Conservation (phyloP, 441 rosid genomes). For the Croton laevigatus region DNA sequence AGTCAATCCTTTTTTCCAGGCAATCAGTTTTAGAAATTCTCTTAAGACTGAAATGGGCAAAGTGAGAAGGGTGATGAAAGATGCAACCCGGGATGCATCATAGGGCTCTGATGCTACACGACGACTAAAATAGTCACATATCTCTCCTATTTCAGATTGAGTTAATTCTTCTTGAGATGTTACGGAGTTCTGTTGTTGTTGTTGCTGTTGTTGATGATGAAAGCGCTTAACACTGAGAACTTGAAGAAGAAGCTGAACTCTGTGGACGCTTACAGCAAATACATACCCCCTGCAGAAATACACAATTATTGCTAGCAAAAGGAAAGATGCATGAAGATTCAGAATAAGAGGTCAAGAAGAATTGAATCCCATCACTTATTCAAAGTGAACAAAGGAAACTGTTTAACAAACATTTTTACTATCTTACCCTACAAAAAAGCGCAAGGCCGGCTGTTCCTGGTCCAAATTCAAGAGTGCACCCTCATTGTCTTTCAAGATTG, state of each 20-base stretch:
- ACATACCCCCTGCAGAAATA: constrained; percentile 80
- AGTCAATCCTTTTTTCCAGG: constrained; percentile 92
- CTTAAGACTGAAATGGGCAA: constrained; percentile 87
- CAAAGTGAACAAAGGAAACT: not conserved
- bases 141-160: constrained; percentile 84
- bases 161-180: constrained; percentile 80
- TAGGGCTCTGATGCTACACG: constrained; percentile 99
- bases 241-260: constrained; percentile 99
- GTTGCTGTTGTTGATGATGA: constrained; percentile 87
- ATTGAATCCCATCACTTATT: not conserved
- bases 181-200: constrained; percentile 58
- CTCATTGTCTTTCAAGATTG: constrained; percentile 95
- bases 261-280: constrained; percentile 92
- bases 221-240: constrained; percentile 94
- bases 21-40: constrained; percentile 91
- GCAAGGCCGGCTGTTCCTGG: constrained; percentile 97
- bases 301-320: constrained; percentile 13
- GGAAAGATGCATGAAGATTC: not conserved
- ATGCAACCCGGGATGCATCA: constrained; percentile 99
- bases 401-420: constrained; percentile 16
- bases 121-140: constrained; percentile 97
- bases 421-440: constrained; percentile 98
- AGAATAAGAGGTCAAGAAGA: not conserved
- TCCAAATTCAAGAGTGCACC: constrained; percentile 95
- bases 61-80: constrained; percentile 98